Evolutionary conservation across 1,139 yeast genomes (phyloP).

Genomic region (Wickerhamomyces sp.): DNA sequence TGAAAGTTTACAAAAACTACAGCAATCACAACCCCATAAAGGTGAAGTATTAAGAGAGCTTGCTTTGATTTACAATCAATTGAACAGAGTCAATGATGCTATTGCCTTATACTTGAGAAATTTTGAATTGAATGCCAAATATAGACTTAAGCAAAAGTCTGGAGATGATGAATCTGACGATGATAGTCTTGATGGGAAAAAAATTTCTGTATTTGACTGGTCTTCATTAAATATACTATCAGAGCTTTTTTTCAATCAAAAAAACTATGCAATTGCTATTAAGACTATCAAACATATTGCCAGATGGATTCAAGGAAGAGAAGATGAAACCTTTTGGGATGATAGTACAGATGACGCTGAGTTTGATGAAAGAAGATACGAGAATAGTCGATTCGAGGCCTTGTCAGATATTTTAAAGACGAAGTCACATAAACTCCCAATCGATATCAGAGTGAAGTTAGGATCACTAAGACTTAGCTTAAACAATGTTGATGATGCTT

Average conservation of each 20-base stretch:
- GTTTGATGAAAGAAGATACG: constrained; percentile 65
- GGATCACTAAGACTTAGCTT: constrained; percentile 69
- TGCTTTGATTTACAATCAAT: constrained; percentile 73
- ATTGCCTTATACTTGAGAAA: constrained; percentile 68
- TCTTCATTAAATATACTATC: constrained; percentile 80
- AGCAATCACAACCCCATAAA: constrained; percentile 57
- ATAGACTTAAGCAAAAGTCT: constrained; percentile 24
- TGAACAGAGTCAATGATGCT: constrained; percentile 76
- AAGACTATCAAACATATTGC: constrained; percentile 65
- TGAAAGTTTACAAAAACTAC: constrained; percentile 65
- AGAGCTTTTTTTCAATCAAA: constrained; percentile 69
- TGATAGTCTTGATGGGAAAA: constrained; percentile 12
- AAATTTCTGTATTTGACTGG: constrained; percentile 63
- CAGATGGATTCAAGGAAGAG: constrained; percentile 78
- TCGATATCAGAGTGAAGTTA: constrained; percentile 80
- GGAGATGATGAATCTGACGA: constrained; percentile 17
- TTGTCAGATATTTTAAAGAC: constrained; percentile 34
- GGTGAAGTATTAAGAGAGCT: constrained; percentile 61
- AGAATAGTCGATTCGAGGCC: constrained; percentile 36
- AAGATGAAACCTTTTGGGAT: constrained; percentile 79
- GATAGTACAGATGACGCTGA: constrained; percentile 73
- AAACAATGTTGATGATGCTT: constrained; percentile 65
- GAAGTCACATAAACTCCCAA: constrained; percentile 56
- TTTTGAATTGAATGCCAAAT: constrained; percentile 46
- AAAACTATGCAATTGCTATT: constrained; percentile 61